Evolutionary conservation across 176 grass and related monocot genomes (phyloP), one percentile per base, ranked within the genome.

Genomic region (Echinochloa phyllopogon): DNA sequence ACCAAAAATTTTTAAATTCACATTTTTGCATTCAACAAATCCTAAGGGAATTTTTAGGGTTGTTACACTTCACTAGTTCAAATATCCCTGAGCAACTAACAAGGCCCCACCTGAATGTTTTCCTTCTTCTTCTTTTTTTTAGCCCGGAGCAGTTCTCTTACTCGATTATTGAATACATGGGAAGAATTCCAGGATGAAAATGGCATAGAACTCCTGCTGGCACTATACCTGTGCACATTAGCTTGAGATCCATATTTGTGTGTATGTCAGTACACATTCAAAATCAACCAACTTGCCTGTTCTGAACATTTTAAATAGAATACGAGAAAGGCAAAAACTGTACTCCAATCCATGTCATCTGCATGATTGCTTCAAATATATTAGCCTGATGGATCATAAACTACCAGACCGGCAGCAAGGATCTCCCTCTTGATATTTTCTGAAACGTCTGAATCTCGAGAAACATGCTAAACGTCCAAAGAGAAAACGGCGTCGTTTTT

Each of bases 371-470:
- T 39, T 65, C 25, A 3, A 16, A 16, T 36, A 64, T 20, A 47
- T 24, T 56, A 33, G 38, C 20, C 6, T 27, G 6, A 62, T 6
- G 64, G 67, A 67, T 10, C 37, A 21, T 68, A 39, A 42, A 18
- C 39, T 12, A 10, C 7, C 16, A 1, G 23, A n/a, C 18, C 37
- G 37, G 15, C 18, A 53, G 10, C 27, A 51, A 39, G 29, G 69
- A 55, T 55, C 63, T 65, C 6, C 60, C 42, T 43, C 29, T 7
- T 82, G 77, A 82, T 86, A 86, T 82, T 89, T 88, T n/a, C n/a
- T 11, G 2, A 69, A 40, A 68, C 9, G 13, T 85, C 52, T 5
- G 51, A 2, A 51, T 85, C 60, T 75, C 1, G 4, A 53, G 50
- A 79, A 78, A 82, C 49, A 40, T 72, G 42, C 78, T 65, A 68